phyloP scores from a whole-genome alignment of 2,329 filamentous ascomycete species.

The Hypocreales sp. region DNA sequence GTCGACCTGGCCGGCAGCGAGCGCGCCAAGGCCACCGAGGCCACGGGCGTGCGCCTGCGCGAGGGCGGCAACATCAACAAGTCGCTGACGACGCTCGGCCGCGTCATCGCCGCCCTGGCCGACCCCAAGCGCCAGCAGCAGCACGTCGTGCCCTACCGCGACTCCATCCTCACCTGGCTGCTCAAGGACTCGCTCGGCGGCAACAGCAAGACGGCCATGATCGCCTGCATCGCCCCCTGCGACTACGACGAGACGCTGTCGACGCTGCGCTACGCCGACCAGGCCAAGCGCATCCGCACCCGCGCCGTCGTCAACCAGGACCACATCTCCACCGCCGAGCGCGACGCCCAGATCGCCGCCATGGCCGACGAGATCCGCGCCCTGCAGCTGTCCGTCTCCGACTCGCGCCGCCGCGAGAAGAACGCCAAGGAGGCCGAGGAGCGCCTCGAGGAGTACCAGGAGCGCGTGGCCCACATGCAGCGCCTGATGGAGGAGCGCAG shows the following conservation, averaged over 20 bases:
- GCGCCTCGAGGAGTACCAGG: slow-evolving; percentile 86
- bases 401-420: slow-evolving; percentile 53
- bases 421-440: slow-evolving; percentile 67
- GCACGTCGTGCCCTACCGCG: slow-evolving; percentile 73
- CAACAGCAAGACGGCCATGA: slow-evolving; percentile 98
- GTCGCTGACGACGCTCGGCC: slow-evolving; percentile 84
- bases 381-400: slow-evolving; percentile 61
- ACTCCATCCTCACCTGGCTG: slow-evolving; percentile 72
- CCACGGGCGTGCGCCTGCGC: slow-evolving; percentile 75
- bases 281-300: slow-evolving; percentile 93
- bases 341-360: slow-evolving; percentile 82
- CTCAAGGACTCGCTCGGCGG: slow-evolving; percentile 91
- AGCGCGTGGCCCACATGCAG: slow-evolving; percentile 78
- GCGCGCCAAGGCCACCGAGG: slow-evolving; percentile 87
- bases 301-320: slow-evolving; percentile 93
- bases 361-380: slow-evolving; percentile 91
- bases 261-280: slow-evolving; percentile 90
- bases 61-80: slow-evolving; percentile 99
- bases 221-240: slow-evolving; percentile 86
- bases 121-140: slow-evolving; percentile 49
- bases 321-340: slow-evolving; percentile 77
- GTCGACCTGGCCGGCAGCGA: slow-evolving; percentile 94
- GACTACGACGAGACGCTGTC: slow-evolving; percentile 97
- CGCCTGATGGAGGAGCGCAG: slow-evolving; percentile 89
- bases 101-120: slow-evolving; percentile 85